A percentile compares a stretch with the other conserved stretches of the same genome.
These are phyloP conservation scores for Vaccinium corymbosum DNA, from an alignment of 148 eudicot genomes.

Conservation along the genomic window DNA sequence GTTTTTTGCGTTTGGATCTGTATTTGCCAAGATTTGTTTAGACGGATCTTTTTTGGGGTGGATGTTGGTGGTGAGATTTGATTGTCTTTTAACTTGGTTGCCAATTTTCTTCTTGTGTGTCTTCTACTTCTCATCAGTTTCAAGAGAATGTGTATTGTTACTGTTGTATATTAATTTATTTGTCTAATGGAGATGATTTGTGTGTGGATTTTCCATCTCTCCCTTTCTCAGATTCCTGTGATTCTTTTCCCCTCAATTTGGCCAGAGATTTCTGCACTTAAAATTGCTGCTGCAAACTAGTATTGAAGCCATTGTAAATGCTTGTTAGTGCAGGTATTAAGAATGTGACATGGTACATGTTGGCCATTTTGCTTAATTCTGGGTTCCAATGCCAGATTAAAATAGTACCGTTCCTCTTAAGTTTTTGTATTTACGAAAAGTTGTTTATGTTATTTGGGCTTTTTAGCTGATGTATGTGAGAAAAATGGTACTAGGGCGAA, in stretches of 20 bases:
- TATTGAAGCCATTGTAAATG: background rate
- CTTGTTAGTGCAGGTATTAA: background rate
- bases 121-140: background rate
- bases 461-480: no score
- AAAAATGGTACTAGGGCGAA: no score
- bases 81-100: slow-evolving; percentile 17
- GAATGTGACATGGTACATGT: background rate
- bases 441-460: no score
- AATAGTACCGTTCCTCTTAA: no score
- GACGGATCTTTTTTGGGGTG: background rate
- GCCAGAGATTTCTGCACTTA: background rate
- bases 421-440: no score
- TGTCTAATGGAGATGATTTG: background rate
- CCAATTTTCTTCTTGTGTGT: background rate
- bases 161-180: slow-evolving; percentile 19
- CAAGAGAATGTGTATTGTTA: background rate
- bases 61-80: slow-evolving; percentile 16
- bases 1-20: slow-evolving; percentile 24
- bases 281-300: background rate
- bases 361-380: background rate
- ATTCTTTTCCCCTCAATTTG: background rate
- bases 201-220: background rate
- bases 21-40: slow-evolving; percentile 13
- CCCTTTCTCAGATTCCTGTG: background rate
- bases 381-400: background rate